A percentile compares a stretch with the other conserved stretches of the same genome.
Conservation (phyloP, 2,329 filamentous ascomycete species). For the Venturia aucupariae region DNA sequence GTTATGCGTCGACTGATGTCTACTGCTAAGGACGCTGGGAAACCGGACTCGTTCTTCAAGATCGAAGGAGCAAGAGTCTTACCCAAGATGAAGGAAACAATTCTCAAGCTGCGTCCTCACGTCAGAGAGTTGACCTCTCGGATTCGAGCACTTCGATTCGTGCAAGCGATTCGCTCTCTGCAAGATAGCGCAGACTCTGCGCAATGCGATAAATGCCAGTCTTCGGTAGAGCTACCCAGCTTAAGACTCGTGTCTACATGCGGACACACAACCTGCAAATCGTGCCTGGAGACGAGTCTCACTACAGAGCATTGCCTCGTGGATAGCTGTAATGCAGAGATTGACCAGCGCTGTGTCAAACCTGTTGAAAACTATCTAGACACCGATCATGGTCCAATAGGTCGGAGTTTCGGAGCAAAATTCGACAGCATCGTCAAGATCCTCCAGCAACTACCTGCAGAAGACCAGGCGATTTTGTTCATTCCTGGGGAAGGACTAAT, state of each 20-base stretch:
- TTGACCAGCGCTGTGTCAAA: neutral
- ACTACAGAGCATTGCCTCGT: neutral
- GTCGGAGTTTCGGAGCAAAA: constrained; percentile 18
- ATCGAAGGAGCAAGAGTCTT: neutral
- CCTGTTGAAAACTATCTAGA: neutral
- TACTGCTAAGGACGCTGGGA: constrained; percentile 23
- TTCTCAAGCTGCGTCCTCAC: neutral
- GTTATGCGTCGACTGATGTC: constrained; percentile 13
- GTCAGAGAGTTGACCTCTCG: neutral
- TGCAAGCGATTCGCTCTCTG: neutral
- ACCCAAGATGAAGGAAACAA: neutral
- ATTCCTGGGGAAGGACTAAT: neutral
- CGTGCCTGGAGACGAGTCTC: neutral
- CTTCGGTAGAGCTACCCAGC: neutral
- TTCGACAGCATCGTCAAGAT: constrained; percentile 20
- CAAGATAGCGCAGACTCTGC: neutral
- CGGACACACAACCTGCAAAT: neutral
- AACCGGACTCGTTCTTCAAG: no score
- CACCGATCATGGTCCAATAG: neutral
- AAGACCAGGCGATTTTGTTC: constrained; percentile 21
- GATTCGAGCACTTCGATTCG: neutral
- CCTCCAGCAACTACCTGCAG: constrained; percentile 33
- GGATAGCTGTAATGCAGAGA: neutral
- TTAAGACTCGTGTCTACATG: neutral
- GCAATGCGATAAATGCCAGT: neutral